Conservation (phyloP, 768 basidiomycete species). For the Cystobasidium tubakii region DNA sequence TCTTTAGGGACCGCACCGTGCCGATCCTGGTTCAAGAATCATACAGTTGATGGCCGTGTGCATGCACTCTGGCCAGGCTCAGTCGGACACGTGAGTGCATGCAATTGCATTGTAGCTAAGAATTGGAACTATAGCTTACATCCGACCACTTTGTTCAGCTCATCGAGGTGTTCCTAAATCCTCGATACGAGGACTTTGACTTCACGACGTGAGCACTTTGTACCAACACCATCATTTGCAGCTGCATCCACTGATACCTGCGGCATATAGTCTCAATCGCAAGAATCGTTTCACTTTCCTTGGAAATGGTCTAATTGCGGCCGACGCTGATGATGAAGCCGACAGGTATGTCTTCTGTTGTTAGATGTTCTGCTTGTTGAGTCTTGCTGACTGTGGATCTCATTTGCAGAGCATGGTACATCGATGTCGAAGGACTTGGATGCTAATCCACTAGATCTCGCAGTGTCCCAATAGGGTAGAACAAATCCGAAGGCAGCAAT, state of each 20-base stretch:
- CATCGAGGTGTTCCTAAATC: constrained; percentile 16
- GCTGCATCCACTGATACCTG: neutral
- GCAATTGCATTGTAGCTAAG: no score
- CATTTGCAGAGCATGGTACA: neutral
- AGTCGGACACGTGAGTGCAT: neutral
- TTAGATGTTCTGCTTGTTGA: neutral
- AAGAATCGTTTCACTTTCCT: neutral
- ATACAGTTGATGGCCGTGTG: neutral
- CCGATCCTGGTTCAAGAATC: constrained; percentile 21
- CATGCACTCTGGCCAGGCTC: constrained; percentile 16
- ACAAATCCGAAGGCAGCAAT: no score
- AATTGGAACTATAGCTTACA: no score
- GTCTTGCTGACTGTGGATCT: neutral
- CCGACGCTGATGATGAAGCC: constrained; percentile 5
- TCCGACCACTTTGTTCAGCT: neutral
- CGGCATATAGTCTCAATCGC: neutral
- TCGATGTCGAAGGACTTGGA: neutral
- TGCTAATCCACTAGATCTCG: neutral
- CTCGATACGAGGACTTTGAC: constrained; percentile 11
- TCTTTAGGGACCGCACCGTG: constrained; percentile 10
- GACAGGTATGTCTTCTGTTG: neutral
- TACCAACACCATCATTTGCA: neutral
- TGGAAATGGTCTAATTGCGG: neutral
- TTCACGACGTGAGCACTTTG: neutral
- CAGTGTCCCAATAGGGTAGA: no score